A percentile compares a stretch with the other conserved stretches of the same genome.
These are phyloP conservation scores for Thalassiosira exigua DNA, from an alignment of 352 stramenopile genomes.

Conservation along the genomic window DNA sequence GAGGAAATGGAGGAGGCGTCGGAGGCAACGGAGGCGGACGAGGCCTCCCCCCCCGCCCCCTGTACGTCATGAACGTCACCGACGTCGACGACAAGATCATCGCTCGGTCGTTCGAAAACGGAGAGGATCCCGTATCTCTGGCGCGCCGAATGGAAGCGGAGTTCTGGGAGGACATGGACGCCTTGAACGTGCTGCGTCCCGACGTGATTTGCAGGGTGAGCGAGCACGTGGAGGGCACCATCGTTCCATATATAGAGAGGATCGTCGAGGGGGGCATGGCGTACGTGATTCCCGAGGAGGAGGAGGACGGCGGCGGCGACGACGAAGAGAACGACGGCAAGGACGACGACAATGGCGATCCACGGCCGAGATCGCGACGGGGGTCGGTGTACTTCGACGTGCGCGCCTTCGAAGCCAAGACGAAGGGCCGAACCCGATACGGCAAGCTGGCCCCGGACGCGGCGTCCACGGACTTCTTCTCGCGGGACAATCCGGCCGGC, in stretches of 20 bases:
- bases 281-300: constrained; percentile 91
- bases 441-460: constrained; percentile 76
- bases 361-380: constrained; percentile 63
- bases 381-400: constrained; percentile 98
- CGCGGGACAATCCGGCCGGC: constrained; percentile 59
- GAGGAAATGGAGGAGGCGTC: background rate
- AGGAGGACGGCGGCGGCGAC: constrained; percentile 28
- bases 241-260: constrained; percentile 93
- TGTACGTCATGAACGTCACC: constrained; percentile 96
- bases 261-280: constrained; percentile 93
- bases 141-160: constrained; percentile 89
- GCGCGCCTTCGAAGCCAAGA: constrained; percentile 77
- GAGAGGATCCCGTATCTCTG: constrained; percentile 55
- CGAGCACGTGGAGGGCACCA: constrained; percentile 95
- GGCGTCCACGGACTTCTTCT: constrained; percentile 57
- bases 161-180: constrained; percentile 97
- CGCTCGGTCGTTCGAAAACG: constrained; percentile 89
- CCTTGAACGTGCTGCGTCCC: constrained; percentile 92
- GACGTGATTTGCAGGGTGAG: constrained; percentile 93
- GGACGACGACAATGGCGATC: constrained; percentile 60
- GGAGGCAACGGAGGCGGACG: no score
- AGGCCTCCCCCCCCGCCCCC: background rate
- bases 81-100: constrained; percentile 99
- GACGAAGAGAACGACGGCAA: constrained; percentile 1
- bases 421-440: constrained; percentile 56